A percentile compares a stretch with the other conserved stretches of the same genome.
These are phyloP conservation scores for Aspergillus nanangensis DNA, from an alignment of 495 filamentous ascomycete genomes.

Conservation along the genomic window DNA sequence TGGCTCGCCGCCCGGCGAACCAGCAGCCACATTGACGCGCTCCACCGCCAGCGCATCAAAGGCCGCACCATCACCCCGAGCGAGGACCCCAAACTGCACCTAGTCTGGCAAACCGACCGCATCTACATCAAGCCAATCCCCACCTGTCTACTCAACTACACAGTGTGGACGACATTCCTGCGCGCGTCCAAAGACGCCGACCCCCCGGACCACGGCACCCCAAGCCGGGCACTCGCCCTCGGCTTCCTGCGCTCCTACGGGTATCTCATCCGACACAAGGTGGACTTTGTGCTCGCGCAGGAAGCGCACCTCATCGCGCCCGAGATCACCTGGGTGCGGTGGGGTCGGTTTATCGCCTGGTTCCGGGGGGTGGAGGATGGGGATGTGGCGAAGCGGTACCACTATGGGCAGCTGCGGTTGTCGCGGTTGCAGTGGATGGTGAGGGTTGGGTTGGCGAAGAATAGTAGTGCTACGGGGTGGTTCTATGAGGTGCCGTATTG, in stretches of 20 bases:
- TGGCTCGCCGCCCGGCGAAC: too few species aligned
- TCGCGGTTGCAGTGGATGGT: too few species aligned
- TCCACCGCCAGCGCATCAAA: slow-evolving; percentile 37
- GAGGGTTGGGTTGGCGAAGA: too few species aligned
- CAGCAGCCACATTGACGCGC: too few species aligned
- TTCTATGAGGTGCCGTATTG: too few species aligned
- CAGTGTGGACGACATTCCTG: slow-evolving; percentile 42
- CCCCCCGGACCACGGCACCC: not conserved
- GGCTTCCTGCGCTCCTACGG: slow-evolving; percentile 40
- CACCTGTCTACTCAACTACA: slow-evolving; percentile 36
- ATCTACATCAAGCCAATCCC: slow-evolving; percentile 59
- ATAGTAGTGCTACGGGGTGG: too few species aligned
- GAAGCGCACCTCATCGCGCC: not conserved
- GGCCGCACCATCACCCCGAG: slow-evolving; percentile 41
- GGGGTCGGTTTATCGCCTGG: not conserved
- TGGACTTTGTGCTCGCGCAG: slow-evolving; percentile 35
- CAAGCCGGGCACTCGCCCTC: slow-evolving; percentile 15
- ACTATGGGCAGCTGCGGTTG: slow-evolving; percentile 38
- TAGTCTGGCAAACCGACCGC: slow-evolving; percentile 48
- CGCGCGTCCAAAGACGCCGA: too few species aligned
- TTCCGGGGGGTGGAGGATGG: not conserved
- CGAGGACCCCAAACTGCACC: slow-evolving; percentile 49
- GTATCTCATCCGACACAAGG: slow-evolving; percentile 29
- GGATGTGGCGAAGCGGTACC: slow-evolving; percentile 22
- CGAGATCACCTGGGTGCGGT: not conserved